Evolutionary conservation across 805 yeast species (phyloP).

Genomic region (Candida awuae): DNA sequence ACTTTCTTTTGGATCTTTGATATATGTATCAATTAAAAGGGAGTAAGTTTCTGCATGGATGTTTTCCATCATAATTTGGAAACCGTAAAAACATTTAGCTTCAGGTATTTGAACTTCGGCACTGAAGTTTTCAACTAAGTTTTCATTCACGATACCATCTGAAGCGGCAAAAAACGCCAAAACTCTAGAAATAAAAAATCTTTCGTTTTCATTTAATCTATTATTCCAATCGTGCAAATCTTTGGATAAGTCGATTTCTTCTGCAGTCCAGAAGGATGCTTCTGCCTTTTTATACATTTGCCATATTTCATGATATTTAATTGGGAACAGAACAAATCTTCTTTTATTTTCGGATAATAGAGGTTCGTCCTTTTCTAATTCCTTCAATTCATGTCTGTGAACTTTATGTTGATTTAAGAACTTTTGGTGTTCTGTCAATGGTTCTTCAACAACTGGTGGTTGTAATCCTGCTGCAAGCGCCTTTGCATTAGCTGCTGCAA

Average conservation of each 20-base stretch:
- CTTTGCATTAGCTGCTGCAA: slow-evolving; percentile 34
- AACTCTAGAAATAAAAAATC: slow-evolving; percentile 85
- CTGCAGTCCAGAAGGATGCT: slow-evolving; percentile 99
- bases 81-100: slow-evolving; percentile 97
- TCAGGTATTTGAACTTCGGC: slow-evolving; percentile 97
- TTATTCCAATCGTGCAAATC: slow-evolving; percentile 91
- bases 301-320: slow-evolving; percentile 96
- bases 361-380: slow-evolving; percentile 81
- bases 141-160: slow-evolving; percentile 97
- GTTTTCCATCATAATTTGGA: slow-evolving; percentile 99
- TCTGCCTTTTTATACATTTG: slow-evolving; percentile 96
- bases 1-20: slow-evolving; percentile 92
- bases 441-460: slow-evolving; percentile 15
- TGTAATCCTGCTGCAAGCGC: slow-evolving; percentile 19
- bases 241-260: slow-evolving; percentile 92
- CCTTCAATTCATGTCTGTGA: slow-evolving; percentile 69
- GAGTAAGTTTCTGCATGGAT: slow-evolving; percentile 98
- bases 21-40: slow-evolving; percentile 85
- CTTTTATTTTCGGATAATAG: slow-evolving; percentile 73
- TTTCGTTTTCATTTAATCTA: slow-evolving; percentile 81
- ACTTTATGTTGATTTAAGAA: slow-evolving; percentile 56
- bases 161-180: slow-evolving; percentile 98
- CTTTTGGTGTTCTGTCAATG: slow-evolving; percentile 37
- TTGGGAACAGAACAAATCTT: slow-evolving; percentile 91
- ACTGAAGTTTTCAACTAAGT: slow-evolving; percentile 92